Percentiles rank a stretch among this genome's conserved stretches.
Conservation (phyloP, 805 yeast species). For the Spathaspora arborariae region DNA sequence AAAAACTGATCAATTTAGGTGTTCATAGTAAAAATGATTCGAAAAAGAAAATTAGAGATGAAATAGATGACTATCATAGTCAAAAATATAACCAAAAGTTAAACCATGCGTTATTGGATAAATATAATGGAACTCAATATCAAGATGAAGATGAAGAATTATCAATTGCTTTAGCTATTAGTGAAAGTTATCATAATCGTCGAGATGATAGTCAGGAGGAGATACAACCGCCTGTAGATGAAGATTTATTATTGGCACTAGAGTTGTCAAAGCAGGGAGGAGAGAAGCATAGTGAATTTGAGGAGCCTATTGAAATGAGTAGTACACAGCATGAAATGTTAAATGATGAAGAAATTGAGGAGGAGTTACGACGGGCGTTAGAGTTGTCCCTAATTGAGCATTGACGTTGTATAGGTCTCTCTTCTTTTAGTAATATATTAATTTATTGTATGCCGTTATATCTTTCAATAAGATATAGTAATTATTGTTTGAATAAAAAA, state of each 20-base stretch:
- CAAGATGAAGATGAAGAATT: slow-evolving; percentile 37
- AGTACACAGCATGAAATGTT: neutral
- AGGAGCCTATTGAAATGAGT: neutral
- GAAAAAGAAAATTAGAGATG: slow-evolving; percentile 25
- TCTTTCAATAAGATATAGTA: neutral
- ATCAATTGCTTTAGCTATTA: slow-evolving; percentile 41
- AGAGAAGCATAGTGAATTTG: neutral
- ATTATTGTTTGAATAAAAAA: neutral
- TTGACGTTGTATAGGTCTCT: slow-evolving; percentile 3
- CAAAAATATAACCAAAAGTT: slow-evolving; percentile 20
- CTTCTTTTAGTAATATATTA: neutral
- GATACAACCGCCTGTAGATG: slow-evolving; percentile 18
- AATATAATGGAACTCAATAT: slow-evolving; percentile 43
- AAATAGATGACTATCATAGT: slow-evolving; percentile 34
- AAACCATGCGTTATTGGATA: slow-evolving; percentile 29
- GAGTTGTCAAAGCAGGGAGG: slow-evolving; percentile 13
- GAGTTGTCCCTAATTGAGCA: slow-evolving; percentile 20
- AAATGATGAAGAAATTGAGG: slow-evolving; percentile 12
- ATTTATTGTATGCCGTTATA: neutral
- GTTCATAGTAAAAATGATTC: slow-evolving; percentile 21
- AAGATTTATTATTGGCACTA: slow-evolving; percentile 23
- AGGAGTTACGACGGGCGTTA: slow-evolving; percentile 15
- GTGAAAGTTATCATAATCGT: slow-evolving; percentile 20
- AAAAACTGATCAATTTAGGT: slow-evolving; percentile 15
- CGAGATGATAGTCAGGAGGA: neutral